Evolutionary conservation across 2,329 filamentous ascomycete genomes (phyloP), one percentile per base, ranked within the genome.

Genomic region (Penicillium sp.): DNA sequence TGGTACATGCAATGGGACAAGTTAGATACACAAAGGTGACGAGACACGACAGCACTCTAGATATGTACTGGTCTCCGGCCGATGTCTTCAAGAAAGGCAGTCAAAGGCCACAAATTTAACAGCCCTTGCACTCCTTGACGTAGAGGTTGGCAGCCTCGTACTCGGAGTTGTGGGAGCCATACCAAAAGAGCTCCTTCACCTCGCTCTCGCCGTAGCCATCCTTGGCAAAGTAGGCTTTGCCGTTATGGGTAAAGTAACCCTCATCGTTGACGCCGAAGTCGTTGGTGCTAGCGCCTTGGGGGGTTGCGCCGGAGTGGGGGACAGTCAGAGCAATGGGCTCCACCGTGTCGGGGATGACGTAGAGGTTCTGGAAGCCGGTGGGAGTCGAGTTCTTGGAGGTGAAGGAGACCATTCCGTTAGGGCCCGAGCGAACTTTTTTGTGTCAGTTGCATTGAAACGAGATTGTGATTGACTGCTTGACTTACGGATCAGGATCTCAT

Each of bases 291-390:
- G 56, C 66, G 13, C 55, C 58, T 33, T 65, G 42, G 38, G 66
- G 66, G 7, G 59, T 47, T 10, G 54, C 57, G 6, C 57, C 65
- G 24, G 66, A 69, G 65, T 69, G 65, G 36, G 65, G 66, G 5
- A 50, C 4, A 8, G 66, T 69, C 47, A 69, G 31, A 10, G 50
- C 54, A 10, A 66, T 48, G 36, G 63, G 60, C 15, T 45, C 15
- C 36, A 64, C 61, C 9, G 42, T 31, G 43, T 67, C 42, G 39
- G 65, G 59, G 16, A 68, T 45, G 21, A 68, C 50, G 51, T 61
- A 68, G 10, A 68, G 57, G 60, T 49, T 65, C 54, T 68, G 65
- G 57, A 61, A 68, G 45, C 56, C 65, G 6, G 64, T 68, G 9
- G 64, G 64, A 28, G 57, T 54, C 15, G 46, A 47, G 42, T 52